Conservation (phyloP, 192 early-diverging fungal species). For the Coemansia sp. region DNA sequence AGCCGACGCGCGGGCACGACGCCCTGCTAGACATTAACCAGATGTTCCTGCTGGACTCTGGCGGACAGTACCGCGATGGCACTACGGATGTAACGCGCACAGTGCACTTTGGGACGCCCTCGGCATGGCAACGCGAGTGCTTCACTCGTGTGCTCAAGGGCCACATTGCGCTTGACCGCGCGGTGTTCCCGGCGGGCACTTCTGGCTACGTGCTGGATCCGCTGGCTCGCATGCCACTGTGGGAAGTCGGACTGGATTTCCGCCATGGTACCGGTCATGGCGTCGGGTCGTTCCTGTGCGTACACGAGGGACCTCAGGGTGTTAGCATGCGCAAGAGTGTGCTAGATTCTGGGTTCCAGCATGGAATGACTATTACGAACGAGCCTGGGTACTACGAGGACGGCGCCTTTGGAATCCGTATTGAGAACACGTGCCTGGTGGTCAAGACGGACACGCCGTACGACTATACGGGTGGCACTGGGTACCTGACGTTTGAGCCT, state of each 20-base stretch:
- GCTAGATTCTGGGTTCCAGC: slow-evolving; percentile 72
- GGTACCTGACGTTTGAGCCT: slow-evolving; percentile 88
- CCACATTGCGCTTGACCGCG: slow-evolving; percentile 87
- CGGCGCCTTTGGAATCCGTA: slow-evolving; percentile 94
- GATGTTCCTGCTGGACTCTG: slow-evolving; percentile 95
- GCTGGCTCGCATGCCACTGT: slow-evolving; percentile 81
- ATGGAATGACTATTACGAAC: slow-evolving; percentile 96
- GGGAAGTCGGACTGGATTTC: slow-evolving; percentile 92
- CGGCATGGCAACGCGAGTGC: slow-evolving; percentile 81
- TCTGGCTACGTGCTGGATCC: slow-evolving; percentile 89
- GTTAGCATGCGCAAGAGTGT: slow-evolving; percentile 74
- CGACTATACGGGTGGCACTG: slow-evolving; percentile 78
- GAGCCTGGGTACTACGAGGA: slow-evolving; percentile 99
- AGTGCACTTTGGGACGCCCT: slow-evolving; percentile 82
- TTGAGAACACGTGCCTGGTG: slow-evolving; percentile 91
- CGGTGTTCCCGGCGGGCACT: slow-evolving; percentile 86
- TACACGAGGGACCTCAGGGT: slow-evolving; percentile 95
- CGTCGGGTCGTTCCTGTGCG: slow-evolving; percentile 92
- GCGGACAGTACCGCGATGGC: slow-evolving; percentile 94
- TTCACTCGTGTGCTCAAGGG: slow-evolving; percentile 99
- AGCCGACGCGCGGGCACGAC: slow-evolving; percentile 77
- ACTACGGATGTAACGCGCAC: slow-evolving; percentile 99
- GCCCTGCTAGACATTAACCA: slow-evolving; percentile 67
- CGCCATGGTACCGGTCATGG: slow-evolving; percentile 98
- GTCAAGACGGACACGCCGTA: slow-evolving; percentile 65